Percentiles rank a stretch among this genome's conserved stretches.
Conservation (phyloP, 768 basidiomycete species). For the Panus rudis region DNA sequence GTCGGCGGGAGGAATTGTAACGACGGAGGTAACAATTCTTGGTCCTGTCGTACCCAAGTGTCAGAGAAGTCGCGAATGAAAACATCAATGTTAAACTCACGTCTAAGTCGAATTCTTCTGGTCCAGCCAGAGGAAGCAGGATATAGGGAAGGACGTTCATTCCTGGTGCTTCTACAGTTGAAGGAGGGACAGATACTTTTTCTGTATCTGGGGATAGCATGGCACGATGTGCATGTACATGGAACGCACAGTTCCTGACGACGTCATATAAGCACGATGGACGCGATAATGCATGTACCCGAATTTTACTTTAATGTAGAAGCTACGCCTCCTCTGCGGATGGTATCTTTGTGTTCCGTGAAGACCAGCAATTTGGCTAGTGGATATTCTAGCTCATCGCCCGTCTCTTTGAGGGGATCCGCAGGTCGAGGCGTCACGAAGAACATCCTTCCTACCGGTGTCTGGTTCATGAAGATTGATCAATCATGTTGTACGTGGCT, state of each 20-base stretch:
- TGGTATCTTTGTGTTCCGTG: constrained; percentile 83
- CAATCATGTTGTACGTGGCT: not conserved
- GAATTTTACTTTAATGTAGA: constrained; percentile 73
- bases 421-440: constrained; percentile 65
- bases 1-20: constrained; percentile 84
- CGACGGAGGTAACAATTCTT: constrained; percentile 77
- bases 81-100: constrained; percentile 30
- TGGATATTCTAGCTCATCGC: constrained; percentile 59
- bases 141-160: constrained; percentile 82
- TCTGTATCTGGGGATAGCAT: constrained; percentile 62
- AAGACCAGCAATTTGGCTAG: constrained; percentile 77
- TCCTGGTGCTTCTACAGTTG: constrained; percentile 55
- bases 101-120: constrained; percentile 92
- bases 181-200: constrained; percentile 49
- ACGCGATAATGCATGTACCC: constrained; percentile 1
- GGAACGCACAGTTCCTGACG: constrained; percentile 72
- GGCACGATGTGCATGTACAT: constrained; percentile 59
- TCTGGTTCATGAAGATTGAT: constrained; percentile 34
- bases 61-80: not conserved
- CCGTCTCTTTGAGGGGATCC: constrained; percentile 37
- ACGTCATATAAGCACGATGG: constrained; percentile 12
- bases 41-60: constrained; percentile 44
- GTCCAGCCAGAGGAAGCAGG: constrained; percentile 85
- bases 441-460: constrained; percentile 68
- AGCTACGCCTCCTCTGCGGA: constrained; percentile 81